A percentile compares a stretch with the other conserved stretches of the same genome.
phyloP scores from a whole-genome alignment of 768 basidiomycete species.

The Collybia nuda region DNA sequence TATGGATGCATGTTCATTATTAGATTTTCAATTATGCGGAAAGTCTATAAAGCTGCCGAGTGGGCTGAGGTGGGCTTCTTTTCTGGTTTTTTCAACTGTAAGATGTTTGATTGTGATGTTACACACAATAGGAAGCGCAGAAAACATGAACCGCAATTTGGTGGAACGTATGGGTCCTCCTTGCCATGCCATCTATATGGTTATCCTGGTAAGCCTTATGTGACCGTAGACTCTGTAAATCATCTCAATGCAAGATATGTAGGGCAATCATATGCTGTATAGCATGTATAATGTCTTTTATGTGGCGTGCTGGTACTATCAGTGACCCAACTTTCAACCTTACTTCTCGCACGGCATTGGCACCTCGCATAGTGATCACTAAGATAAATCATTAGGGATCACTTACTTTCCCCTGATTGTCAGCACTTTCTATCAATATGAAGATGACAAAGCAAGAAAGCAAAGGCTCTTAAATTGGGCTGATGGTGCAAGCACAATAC shows the following conservation, averaged over 20 bases:
- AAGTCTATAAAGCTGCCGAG: conserved; percentile 65
- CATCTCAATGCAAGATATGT: not conserved
- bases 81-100: no score
- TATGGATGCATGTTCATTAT: conserved; percentile 77
- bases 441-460: no score
- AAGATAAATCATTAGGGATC: no score
- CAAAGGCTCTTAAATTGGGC: no score
- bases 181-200: conserved; percentile 67
- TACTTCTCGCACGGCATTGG: no score
- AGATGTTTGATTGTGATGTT: conserved; percentile 51
- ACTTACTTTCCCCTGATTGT: no score
- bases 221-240: not conserved
- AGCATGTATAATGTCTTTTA: conserved; percentile 58
- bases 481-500: no score
- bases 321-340: no score
- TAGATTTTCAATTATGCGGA: conserved; percentile 71
- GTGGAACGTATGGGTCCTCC: conserved; percentile 63
- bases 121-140: not conserved
- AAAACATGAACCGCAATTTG: conserved; percentile 18
- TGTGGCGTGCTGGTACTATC: conserved; percentile 58
- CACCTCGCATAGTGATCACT: no score
- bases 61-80: conserved; percentile 74
- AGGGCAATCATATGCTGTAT: conserved; percentile 71
- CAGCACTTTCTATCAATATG: no score
- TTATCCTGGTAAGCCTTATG: conserved; percentile 52